Conservation (phyloP, 176 grass and related monocot genomes). For the Eragrostis curvula region DNA sequence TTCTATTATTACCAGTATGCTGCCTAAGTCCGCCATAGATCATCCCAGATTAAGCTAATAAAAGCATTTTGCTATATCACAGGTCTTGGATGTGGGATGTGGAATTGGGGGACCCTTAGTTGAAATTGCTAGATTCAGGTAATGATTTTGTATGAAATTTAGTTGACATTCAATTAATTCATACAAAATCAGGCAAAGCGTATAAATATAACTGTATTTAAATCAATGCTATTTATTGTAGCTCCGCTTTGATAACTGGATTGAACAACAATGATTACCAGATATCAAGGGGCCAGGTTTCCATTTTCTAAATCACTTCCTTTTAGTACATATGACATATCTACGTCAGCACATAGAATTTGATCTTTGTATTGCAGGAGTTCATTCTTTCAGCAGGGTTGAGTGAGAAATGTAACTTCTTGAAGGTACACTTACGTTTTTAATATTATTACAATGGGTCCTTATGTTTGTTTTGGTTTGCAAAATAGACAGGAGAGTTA, state of each 20-base stretch:
- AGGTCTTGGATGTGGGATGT: conserved; percentile 82
- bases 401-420: conserved; percentile 54
- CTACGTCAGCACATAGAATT: background rate
- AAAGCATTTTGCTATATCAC: conserved; percentile 2
- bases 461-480: background rate
- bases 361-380: conserved; percentile 43
- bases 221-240: conserved; percentile 31
- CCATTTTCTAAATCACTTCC: background rate
- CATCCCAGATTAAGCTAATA: background rate
- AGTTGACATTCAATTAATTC: background rate
- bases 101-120: conserved; percentile 81
- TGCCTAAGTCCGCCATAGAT: background rate
- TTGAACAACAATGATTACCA: conserved; percentile 79
- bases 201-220: background rate
- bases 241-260: conserved; percentile 58
- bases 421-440: conserved; percentile 51
- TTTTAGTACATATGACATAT: background rate
- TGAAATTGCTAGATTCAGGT: conserved; percentile 87
- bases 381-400: conserved; percentile 51
- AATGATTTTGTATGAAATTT: background rate
- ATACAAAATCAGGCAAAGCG: background rate
- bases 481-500: background rate
- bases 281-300: conserved; percentile 68
- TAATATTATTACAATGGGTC: background rate
- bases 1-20: background rate